These are phyloP conservation scores for Saccharomycopsis vini DNA, from an alignment of 805 yeast species.

Conservation along the genomic window DNA sequence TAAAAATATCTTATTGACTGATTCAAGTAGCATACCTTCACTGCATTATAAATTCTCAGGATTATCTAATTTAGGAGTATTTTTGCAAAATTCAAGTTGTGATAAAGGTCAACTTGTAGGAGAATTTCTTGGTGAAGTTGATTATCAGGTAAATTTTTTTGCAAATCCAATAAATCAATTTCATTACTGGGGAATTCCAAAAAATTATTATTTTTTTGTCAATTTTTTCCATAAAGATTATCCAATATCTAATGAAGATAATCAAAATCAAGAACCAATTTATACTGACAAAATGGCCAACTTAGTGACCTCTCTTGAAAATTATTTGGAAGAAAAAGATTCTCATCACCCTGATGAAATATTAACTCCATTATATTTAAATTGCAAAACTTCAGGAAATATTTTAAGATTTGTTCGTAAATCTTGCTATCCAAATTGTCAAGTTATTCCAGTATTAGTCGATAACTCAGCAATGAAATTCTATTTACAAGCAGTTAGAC, in stretches of 20 bases:
- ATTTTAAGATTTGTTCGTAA: slow-evolving; percentile 65
- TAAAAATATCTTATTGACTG: slow-evolving; percentile 32
- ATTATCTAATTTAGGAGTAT: slow-evolving; percentile 59
- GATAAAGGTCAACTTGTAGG: slow-evolving; percentile 42
- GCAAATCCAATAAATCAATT: slow-evolving; percentile 69
- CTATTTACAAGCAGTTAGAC: slow-evolving; percentile 45
- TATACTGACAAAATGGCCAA: background rate
- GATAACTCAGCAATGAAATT: slow-evolving; percentile 38
- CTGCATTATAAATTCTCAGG: slow-evolving; percentile 42
- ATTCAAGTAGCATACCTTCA: slow-evolving; percentile 14
- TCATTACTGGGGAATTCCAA: slow-evolving; percentile 58
- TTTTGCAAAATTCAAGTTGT: slow-evolving; percentile 29
- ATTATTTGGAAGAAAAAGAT: slow-evolving; percentile 2
- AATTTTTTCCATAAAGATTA: slow-evolving; percentile 7
- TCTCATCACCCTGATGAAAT: background rate
- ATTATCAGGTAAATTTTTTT: slow-evolving; percentile 53
- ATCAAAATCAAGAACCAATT: slow-evolving; percentile 27
- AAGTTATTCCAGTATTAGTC: slow-evolving; percentile 39
- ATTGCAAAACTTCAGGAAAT: slow-evolving; percentile 52
- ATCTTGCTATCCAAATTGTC: slow-evolving; percentile 71
- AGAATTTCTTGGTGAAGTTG: slow-evolving; percentile 69
- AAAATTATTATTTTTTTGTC: slow-evolving; percentile 21
- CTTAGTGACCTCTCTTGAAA: slow-evolving; percentile 5
- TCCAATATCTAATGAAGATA: background rate
- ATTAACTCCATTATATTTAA: slow-evolving; percentile 9